These are phyloP conservation scores for Phialocephala sp. DNA, from an alignment of 2,329 filamentous ascomycete genomes.

Conservation along the genomic window DNA sequence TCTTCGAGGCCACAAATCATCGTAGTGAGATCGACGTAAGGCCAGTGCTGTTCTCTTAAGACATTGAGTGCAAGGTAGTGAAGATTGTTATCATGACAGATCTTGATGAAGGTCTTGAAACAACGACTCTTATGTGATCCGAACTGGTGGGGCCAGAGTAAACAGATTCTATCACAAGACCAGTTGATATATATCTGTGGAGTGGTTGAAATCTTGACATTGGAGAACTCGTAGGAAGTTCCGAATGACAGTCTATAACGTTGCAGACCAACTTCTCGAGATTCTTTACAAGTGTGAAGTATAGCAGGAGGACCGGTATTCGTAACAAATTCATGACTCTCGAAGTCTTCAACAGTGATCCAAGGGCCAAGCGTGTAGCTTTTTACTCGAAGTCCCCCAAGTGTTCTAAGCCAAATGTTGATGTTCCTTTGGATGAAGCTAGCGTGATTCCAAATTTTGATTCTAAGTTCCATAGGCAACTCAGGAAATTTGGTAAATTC, in stretches of 20 bases:
- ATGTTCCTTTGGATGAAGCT: slow-evolving; percentile 5
- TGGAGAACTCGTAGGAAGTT: slow-evolving; percentile 1
- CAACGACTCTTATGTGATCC: background rate
- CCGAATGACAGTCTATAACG: slow-evolving; percentile 13
- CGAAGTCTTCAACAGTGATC: background rate
- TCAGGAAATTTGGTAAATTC: background rate
- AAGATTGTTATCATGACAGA: background rate
- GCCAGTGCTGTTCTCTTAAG: slow-evolving; percentile 15
- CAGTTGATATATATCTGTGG: slow-evolving; percentile 17
- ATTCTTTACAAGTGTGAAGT: slow-evolving; percentile 8
- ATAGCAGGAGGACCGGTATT: background rate
- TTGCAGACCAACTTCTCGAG: slow-evolving; percentile 7
- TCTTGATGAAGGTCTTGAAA: background rate
- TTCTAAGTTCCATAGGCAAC: background rate
- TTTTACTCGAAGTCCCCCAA: background rate
- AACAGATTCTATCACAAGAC: slow-evolving; percentile 13
- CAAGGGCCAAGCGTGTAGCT: background rate
- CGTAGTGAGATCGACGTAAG: slow-evolving; percentile 12
- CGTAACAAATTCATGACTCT: slow-evolving; percentile 6
- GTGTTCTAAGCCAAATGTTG: background rate
- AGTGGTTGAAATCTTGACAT: slow-evolving; percentile 10
- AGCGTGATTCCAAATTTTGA: slow-evolving; percentile 4
- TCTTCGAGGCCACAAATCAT: slow-evolving; percentile 3
- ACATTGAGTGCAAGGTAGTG: slow-evolving; percentile 13
- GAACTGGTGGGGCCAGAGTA: background rate